These are phyloP conservation scores for Skeletonema grethae DNA, from an alignment of 108 stramenopile genomes.

Conservation along the genomic window DNA sequence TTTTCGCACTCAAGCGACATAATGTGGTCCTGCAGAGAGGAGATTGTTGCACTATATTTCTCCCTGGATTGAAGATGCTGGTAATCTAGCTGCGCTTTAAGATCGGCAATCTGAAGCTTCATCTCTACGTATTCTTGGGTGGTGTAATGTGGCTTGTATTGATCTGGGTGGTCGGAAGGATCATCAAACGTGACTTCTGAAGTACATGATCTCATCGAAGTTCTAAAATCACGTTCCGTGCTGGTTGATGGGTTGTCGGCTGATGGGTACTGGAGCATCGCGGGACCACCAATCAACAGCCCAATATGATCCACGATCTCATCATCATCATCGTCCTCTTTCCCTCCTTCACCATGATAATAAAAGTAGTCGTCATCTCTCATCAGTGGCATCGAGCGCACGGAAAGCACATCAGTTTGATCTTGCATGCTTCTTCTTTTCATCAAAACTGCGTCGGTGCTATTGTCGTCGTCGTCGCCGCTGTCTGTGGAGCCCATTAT, in stretches of 20 bases:
- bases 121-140: background rate
- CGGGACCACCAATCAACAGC: background rate
- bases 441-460: background rate
- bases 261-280: background rate
- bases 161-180: background rate
- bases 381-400: background rate
- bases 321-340: background rate
- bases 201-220: background rate
- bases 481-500: too few species aligned
- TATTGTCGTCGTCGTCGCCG: background rate
- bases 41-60: background rate
- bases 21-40: background rate
- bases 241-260: background rate
- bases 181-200: background rate
- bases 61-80: background rate
- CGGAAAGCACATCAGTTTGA: background rate
- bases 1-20: constrained; percentile 4
- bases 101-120: constrained; percentile 14
- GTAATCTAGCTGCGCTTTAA: constrained; percentile 14
- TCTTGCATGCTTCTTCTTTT: background rate
- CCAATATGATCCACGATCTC: constrained; percentile 4
- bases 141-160: background rate
- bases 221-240: background rate
- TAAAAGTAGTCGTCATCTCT: constrained; percentile 2
- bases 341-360: background rate